These are phyloP conservation scores for Ogataea nonfermentans DNA, from an alignment of 805 yeast species.

Conservation along the genomic window DNA sequence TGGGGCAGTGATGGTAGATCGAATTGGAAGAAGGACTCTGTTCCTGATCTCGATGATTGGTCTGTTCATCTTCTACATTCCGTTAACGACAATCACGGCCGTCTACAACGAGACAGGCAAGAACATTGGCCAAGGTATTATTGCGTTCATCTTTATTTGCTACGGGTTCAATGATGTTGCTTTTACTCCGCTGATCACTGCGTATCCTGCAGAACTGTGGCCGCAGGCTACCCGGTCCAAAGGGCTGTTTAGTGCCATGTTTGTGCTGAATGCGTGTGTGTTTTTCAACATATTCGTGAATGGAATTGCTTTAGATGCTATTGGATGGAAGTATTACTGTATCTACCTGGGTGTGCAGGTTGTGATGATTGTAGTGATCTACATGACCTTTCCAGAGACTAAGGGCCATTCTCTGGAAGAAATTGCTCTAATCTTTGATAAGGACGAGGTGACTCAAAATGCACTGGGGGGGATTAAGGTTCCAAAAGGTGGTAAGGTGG, in stretches of 20 bases:
- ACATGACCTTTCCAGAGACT: slow-evolving; percentile 71
- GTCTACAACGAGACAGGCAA: slow-evolving; percentile 5
- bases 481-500: slow-evolving; percentile 8
- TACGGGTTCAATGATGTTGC: slow-evolving; percentile 42
- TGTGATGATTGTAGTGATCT: slow-evolving; percentile 27
- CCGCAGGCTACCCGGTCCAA: slow-evolving; percentile 55
- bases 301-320: slow-evolving; percentile 38
- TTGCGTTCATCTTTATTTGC: slow-evolving; percentile 23
- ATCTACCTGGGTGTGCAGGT: slow-evolving; percentile 34
- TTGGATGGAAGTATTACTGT: slow-evolving; percentile 39
- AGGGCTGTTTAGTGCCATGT: slow-evolving; percentile 48
- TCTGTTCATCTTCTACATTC: slow-evolving; percentile 40
- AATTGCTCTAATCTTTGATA: slow-evolving; percentile 38
- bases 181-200: slow-evolving; percentile 43
- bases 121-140: slow-evolving; percentile 15
- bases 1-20: slow-evolving; percentile 30
- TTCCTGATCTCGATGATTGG: slow-evolving; percentile 35
- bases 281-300: slow-evolving; percentile 26
- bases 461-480: slow-evolving; percentile 5
- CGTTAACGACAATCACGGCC: slow-evolving; percentile 48
- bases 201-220: slow-evolving; percentile 47
- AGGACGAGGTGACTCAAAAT: slow-evolving; percentile 10
- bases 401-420: slow-evolving; percentile 72
- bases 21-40: slow-evolving; percentile 36
- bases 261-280: slow-evolving; percentile 14